phyloP scores from a whole-genome alignment of 345 rosid species.

The Salix dunnii region DNA sequence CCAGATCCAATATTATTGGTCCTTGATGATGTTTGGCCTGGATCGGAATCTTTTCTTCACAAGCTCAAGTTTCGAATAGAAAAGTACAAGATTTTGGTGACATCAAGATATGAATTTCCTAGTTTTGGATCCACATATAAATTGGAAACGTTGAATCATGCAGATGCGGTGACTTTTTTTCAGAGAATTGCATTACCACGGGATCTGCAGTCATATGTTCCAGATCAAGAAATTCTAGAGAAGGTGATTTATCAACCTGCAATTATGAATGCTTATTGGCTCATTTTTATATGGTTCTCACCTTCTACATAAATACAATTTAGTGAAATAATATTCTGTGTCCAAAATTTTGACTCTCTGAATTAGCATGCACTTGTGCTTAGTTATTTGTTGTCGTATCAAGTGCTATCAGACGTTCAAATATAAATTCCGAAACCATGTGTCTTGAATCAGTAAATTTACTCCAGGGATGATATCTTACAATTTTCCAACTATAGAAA shows the following conservation, averaged over 20 bases:
- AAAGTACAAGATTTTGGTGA: slow-evolving; percentile 25
- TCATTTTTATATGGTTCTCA: not conserved
- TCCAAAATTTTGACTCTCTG: too few species aligned
- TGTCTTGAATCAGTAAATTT: not conserved
- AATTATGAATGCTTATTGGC: not conserved
- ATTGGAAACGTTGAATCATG: slow-evolving; percentile 8
- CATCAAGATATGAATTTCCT: slow-evolving; percentile 26
- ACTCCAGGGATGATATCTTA: not conserved
- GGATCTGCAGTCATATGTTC: slow-evolving; percentile 5
- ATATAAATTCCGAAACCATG: not conserved
- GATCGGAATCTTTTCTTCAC: slow-evolving; percentile 18
- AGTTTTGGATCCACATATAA: slow-evolving; percentile 19
- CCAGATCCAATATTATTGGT: slow-evolving; percentile 19
- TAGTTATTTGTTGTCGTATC: too few species aligned
- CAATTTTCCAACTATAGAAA: not conserved
- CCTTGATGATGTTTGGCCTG: slow-evolving; percentile 35
- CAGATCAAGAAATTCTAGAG: slow-evolving; percentile 3
- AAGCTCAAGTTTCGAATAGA: slow-evolving; percentile 18
- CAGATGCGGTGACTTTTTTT: slow-evolving; percentile 27
- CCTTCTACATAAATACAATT: not conserved
- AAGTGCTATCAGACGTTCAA: too few species aligned
- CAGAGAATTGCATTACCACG: slow-evolving; percentile 6
- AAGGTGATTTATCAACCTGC: slow-evolving; percentile 13
- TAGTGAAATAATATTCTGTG: too few species aligned
- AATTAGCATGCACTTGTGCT: too few species aligned